Conservation (phyloP, 2,329 filamentous ascomycete genomes). For the Aspergillus novoparasiticus region DNA sequence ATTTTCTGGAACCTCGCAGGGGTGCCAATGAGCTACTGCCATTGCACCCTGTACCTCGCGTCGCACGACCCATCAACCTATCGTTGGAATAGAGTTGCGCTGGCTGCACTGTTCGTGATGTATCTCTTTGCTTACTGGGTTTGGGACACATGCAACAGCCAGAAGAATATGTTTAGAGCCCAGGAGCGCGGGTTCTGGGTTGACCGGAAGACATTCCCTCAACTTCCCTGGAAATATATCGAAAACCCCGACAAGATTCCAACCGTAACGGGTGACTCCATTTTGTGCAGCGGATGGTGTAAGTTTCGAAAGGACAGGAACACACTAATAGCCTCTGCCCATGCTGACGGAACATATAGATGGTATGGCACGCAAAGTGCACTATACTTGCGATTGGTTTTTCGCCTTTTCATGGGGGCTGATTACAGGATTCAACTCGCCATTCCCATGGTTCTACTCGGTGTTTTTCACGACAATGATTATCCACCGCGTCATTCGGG, state of each 20-base stretch:
- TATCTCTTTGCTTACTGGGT: slow-evolving; percentile 86
- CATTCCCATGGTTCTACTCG: slow-evolving; percentile 87
- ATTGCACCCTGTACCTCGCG: slow-evolving; percentile 86
- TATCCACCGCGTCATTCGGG: slow-evolving; percentile 71
- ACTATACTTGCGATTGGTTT: slow-evolving; percentile 78
- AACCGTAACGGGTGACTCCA: slow-evolving; percentile 70
- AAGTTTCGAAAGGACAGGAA: slow-evolving; percentile 33
- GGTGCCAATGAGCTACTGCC: slow-evolving; percentile 87
- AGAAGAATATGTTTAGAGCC: slow-evolving; percentile 88
- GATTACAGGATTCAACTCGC: slow-evolving; percentile 75
- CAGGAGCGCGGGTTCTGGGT: slow-evolving; percentile 70
- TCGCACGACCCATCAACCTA: slow-evolving; percentile 78
- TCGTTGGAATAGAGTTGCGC: slow-evolving; percentile 68
- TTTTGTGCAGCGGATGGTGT: slow-evolving; percentile 84
- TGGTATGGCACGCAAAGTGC: slow-evolving; percentile 72
- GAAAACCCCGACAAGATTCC: slow-evolving; percentile 76
- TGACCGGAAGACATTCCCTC: slow-evolving; percentile 78
- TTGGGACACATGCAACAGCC: slow-evolving; percentile 88
- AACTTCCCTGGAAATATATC: slow-evolving; percentile 80
- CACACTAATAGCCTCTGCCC: background rate
- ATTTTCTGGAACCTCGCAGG: slow-evolving; percentile 97
- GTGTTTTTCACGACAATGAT: slow-evolving; percentile 81
- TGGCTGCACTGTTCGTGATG: slow-evolving; percentile 63
- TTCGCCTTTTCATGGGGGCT: slow-evolving; percentile 77
- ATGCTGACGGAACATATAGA: slow-evolving; percentile 40